Conservation (phyloP, 2,329 filamentous ascomycete species). For the Raffaelea arxii region DNA sequence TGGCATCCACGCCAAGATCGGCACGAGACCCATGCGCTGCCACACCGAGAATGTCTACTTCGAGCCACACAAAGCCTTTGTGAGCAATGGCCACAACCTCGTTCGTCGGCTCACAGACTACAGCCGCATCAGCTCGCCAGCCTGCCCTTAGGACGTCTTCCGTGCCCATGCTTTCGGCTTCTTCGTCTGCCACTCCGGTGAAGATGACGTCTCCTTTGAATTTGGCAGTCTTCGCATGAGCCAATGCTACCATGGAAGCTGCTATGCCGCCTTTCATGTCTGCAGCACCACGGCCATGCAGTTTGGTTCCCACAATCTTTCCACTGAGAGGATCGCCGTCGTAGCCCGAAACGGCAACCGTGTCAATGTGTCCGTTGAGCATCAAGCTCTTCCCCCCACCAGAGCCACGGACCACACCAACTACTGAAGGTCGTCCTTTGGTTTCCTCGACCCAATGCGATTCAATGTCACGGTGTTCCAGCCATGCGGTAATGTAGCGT, state of each 20-base stretch:
- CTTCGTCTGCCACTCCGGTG: neutral
- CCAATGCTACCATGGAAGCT: neutral
- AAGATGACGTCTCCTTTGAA: neutral
- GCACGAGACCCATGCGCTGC: neutral
- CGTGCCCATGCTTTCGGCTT: neutral
- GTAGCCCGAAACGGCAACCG: neutral
- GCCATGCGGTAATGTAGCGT: neutral
- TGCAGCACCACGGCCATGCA: neutral
- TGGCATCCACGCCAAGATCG: neutral
- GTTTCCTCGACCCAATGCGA: neutral
- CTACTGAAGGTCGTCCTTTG: neutral
- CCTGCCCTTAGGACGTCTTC: neutral
- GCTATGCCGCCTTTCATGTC: slow-evolving; percentile 1
- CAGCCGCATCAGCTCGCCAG: neutral
- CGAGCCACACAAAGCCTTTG: neutral
- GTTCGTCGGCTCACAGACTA: neutral
- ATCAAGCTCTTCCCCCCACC: neutral
- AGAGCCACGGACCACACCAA: neutral
- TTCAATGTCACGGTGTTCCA: neutral
- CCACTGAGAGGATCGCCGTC: neutral
- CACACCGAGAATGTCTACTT: neutral
- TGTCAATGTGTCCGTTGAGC: slow-evolving; percentile 1
- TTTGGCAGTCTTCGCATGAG: neutral
- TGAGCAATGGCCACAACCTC: neutral
- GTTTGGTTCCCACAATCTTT: neutral